These are phyloP conservation scores for Exophiala xenobiotica DNA, from an alignment of 2,329 filamentous ascomycete genomes.

Conservation along the genomic window DNA sequence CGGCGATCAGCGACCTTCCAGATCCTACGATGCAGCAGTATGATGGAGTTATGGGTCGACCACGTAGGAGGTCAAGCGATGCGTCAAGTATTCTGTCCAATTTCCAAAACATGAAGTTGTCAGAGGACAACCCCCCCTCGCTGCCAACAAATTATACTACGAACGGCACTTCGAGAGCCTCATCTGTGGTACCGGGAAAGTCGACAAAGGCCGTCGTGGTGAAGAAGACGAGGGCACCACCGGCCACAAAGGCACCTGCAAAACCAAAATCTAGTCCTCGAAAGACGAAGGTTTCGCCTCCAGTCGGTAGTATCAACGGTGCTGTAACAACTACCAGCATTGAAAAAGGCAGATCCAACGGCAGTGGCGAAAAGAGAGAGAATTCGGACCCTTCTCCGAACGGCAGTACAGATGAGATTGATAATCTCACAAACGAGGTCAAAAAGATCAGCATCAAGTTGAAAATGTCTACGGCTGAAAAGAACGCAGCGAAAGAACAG, in stretches of 20 bases:
- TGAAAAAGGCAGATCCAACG: not conserved
- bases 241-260: constrained; percentile 41
- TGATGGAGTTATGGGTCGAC: constrained; percentile 17
- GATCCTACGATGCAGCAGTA: constrained; percentile 30
- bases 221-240: constrained; percentile 60
- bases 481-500: constrained; percentile 52
- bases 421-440: constrained; percentile 53
- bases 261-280: constrained; percentile 38
- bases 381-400: constrained; percentile 43
- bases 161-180: constrained; percentile 22
- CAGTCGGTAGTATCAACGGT: not conserved
- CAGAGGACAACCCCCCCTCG: constrained; percentile 17
- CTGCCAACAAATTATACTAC: not conserved
- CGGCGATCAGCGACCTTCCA: constrained; percentile 50
- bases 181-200: constrained; percentile 25
- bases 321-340: not conserved
- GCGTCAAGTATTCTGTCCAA: constrained; percentile 32
- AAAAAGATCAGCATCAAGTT: constrained; percentile 57
- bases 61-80: constrained; percentile 35
- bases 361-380: constrained; percentile 37
- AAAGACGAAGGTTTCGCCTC: constrained; percentile 32
- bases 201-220: constrained; percentile 46
- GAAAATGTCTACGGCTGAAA: constrained; percentile 58
- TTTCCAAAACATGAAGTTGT: constrained; percentile 34
- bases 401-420: constrained; percentile 42